phyloP scores from a whole-genome alignment of 2,329 filamentous ascomycete species.

The Apiospora aurea region DNA sequence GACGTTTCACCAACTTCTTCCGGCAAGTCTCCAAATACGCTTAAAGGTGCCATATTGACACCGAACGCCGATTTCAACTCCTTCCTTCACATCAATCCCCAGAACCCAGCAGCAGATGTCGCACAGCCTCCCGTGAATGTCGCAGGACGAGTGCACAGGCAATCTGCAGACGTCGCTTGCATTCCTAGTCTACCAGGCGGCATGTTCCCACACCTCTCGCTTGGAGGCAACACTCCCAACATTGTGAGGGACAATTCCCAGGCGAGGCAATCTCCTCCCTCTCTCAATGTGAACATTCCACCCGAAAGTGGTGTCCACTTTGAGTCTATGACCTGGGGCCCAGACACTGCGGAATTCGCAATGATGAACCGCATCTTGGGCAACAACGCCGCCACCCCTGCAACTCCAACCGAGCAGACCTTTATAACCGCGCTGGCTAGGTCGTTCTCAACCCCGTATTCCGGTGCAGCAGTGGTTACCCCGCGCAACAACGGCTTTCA shows the following conservation, averaged over 20 bases:
- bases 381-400: neutral
- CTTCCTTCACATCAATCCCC: neutral
- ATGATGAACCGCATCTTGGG: neutral
- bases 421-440: neutral
- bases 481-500: neutral
- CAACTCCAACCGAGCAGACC: neutral
- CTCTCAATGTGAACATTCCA: neutral
- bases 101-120: too few relatives aligned
- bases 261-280: neutral
- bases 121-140: neutral
- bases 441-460: neutral
- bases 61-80: too few relatives aligned
- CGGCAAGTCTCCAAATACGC: neutral
- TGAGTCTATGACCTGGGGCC: neutral
- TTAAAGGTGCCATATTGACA: neutral
- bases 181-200: neutral
- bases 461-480: neutral
- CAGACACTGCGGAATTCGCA: neutral
- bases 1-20: conserved; percentile 1
- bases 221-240: neutral
- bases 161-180: neutral
- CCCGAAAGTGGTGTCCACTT: neutral
- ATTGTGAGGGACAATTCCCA: neutral
- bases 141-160: neutral
- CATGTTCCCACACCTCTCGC: neutral